Evolutionary conservation across 371 early-diverging fungal genomes (phyloP), one percentile per base, ranked within the genome.

Genomic region (Mortierella sp.): DNA sequence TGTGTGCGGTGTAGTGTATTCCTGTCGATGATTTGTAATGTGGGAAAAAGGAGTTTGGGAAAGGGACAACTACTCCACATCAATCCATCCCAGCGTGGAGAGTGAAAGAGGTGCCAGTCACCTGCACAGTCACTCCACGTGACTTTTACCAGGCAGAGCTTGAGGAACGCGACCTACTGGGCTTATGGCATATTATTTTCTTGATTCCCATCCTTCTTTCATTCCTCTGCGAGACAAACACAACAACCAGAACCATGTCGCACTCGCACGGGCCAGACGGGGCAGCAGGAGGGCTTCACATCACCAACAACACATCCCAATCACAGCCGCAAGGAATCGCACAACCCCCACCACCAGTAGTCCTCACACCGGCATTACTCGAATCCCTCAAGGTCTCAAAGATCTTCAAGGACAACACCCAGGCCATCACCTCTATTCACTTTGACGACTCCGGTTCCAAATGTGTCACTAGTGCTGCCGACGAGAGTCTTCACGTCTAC

Each of bases 401-500:
- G 85, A 87, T 92, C 54, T 96, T 96, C 83, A 87, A 89, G 21
- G 94, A 96, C 83, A 91, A 93, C 80, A 91, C 88, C 10, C 88
- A 89, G 51, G 84, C 89, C n/a, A 91, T 96, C 70, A 94, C 92
- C 2, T 96, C 97, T 7, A 78, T 97, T 8, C 95, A 96, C 80
- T 97, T 95, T 88, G 95, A 94, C 79, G 89, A 90, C 38, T 76
- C 91, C 1, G 97, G 98, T 1, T 91, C 91, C 24, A 90, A 90
- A 35, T 94, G 94, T 74, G 90, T 97, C 16, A 94, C 96, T 21
- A 91, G 96, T 3, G 93, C 96, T 49, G 89, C 90, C 27, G 97
- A 97, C 88, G 97, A 97, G 77, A 92, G 95, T 75, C 78, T 97
- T 70, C 91, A 92, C n/a, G 87, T 97, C 54, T 97, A 96, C 80